These are phyloP conservation scores for Tripterygium wilfordii DNA, from an alignment of 177 flowering plant species.

Conservation along the genomic window DNA sequence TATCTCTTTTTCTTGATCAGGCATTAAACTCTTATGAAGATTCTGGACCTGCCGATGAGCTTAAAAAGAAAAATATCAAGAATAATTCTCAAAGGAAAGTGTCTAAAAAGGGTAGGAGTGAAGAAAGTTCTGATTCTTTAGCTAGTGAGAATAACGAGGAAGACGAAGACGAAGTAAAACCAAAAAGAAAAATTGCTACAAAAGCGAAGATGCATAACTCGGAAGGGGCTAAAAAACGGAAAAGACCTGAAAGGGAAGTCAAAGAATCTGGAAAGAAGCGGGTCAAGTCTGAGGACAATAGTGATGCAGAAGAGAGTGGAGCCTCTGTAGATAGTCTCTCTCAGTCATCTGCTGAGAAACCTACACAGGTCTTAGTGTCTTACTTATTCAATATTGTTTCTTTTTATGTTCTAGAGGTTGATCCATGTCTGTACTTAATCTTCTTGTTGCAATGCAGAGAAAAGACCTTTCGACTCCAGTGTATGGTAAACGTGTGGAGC, in stretches of 20 bases:
- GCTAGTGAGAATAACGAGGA: conserved; percentile 38
- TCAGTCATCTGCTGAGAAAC: conserved; percentile 58
- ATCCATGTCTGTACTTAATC: background rate
- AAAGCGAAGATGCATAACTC: conserved; percentile 33
- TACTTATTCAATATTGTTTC: no score
- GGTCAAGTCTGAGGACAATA: conserved; percentile 31
- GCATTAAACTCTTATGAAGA: conserved; percentile 34
- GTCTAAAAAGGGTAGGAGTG: conserved; percentile 24
- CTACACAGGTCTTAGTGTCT: conserved; percentile 55
- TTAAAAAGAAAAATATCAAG: conserved; percentile 34
- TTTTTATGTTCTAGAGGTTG: no score
- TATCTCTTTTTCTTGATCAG: conserved; percentile 24
- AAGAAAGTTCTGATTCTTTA: conserved; percentile 36
- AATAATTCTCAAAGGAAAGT: conserved; percentile 23
- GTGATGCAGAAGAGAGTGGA: conserved; percentile 44
- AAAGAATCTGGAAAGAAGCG: conserved; percentile 39
- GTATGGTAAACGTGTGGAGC: conserved; percentile 86
- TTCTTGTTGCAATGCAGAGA: conserved; percentile 51
- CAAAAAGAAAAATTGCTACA: conserved; percentile 36
- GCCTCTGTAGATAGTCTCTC: conserved; percentile 49
- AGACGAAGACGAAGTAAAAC: conserved; percentile 37
- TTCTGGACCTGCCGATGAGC: no score
- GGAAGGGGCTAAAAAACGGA: conserved; percentile 47
- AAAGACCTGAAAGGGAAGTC: conserved; percentile 30
- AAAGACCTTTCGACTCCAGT: conserved; percentile 50